Evolutionary conservation across 2,329 filamentous ascomycete genomes (phyloP), one percentile per base, ranked within the genome.

Genomic region (Daldinia eschscholtzii): DNA sequence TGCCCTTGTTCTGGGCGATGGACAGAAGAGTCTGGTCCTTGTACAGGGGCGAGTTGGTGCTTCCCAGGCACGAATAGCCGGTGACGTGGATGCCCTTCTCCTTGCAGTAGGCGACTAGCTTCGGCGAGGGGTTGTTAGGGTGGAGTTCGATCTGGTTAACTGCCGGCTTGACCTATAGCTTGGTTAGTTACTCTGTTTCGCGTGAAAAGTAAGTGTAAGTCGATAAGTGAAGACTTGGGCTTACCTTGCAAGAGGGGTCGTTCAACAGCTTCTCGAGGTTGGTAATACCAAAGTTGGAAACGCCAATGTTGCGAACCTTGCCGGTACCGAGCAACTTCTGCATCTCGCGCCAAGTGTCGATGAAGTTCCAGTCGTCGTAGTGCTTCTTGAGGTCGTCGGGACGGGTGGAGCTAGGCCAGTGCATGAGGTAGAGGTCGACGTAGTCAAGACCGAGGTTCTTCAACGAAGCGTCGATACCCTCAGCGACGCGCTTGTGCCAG

Each of bases 81-180:
- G 92, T 93, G 77, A 81, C 83, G 83, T 94, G 91, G 78, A 95
- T 94, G 75, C 88, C 89, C 83, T 93, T 93, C 72, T 86, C 82
- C 68, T 87, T 86, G 85, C 88, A 90, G 85, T 92, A 94, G 67
- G 88, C 86, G 70, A 94, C 84, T 42, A 94, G 88, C 82, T 93
- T 93, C 57, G 91, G 91, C n/a, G 91, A 93, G 1, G 92, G 91
- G 84, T 92, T 91, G 83, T 91, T 91, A 39, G 92, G 92, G 82
- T 94, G 92, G 23, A 94, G 86, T 81, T 94, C 92, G 78, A 93
- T 88, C 81, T 96, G 92, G 86, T 95, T 94, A 72, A 93, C 92
- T 18, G 92, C 91, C 13, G 87, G 87, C 58, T 85, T 80, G 70
- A 86, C 80, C 85, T 88, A 64, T 12, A 35, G 33, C 33, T 35